These are phyloP conservation scores for Leccinum sublutescens DNA, from an alignment of 768 basidiomycete species.

Conservation along the genomic window DNA sequence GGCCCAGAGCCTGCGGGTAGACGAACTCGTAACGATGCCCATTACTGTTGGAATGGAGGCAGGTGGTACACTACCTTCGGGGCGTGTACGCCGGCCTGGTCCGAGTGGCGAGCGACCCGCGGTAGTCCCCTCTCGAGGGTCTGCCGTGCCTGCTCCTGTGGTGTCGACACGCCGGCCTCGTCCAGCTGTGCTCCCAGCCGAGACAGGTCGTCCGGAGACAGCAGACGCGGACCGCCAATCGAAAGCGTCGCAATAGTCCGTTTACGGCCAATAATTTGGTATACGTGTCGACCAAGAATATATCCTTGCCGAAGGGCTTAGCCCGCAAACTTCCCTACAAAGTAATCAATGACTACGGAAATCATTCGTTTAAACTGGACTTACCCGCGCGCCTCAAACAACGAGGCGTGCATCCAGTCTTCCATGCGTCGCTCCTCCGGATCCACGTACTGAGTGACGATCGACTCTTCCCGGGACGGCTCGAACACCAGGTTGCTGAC, in stretches of 20 bases:
- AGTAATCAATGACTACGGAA: conserved; percentile 8
- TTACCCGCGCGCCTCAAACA: conserved; percentile 26
- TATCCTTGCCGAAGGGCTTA: neutral
- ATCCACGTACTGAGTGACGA: conserved; percentile 29
- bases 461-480: conserved; percentile 22
- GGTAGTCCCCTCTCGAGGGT: no score
- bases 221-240: conserved; percentile 33
- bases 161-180: no score
- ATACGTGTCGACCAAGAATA: neutral
- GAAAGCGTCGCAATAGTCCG: neutral
- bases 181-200: no score
- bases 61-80: no score
- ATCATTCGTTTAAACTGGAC: conserved; percentile 21
- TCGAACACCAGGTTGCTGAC: conserved; percentile 13
- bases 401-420: conserved; percentile 29
- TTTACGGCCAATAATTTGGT: neutral
- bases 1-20: no score
- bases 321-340: neutral
- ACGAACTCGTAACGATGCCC: no score
- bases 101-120: no score
- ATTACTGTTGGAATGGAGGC: no score
- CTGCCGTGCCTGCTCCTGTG: no score
- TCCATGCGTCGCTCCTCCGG: conserved; percentile 33
- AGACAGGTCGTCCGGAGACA: no score
- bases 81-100: no score